Conservation (phyloP, 441 rosid species). For the Populus hybrid region DNA sequence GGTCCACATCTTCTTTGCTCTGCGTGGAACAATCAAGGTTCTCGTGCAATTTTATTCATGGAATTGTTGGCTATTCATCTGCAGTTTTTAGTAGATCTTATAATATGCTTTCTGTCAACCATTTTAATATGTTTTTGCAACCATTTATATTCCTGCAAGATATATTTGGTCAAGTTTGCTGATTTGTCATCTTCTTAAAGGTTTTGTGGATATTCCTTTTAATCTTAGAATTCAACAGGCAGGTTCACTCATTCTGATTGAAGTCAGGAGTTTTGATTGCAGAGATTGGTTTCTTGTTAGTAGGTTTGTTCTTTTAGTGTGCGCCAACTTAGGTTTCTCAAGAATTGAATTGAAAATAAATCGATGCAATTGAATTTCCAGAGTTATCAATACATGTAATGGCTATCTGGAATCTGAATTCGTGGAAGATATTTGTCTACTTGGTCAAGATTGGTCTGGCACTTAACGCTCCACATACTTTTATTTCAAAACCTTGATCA, state of each 20-base stretch:
- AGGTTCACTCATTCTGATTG: not conserved
- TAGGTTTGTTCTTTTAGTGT: not conserved
- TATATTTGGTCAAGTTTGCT: not conserved
- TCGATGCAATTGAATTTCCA: not conserved
- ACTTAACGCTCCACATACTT: not conserved
- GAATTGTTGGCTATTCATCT: constrained; percentile 7
- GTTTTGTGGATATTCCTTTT: not conserved
- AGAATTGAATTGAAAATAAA: not conserved
- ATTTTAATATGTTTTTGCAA: not conserved
- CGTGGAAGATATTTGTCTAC: not conserved
- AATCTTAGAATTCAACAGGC: not conserved
- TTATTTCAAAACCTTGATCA: not conserved
- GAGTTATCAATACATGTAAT: not conserved
- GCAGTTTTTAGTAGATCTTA: not conserved
- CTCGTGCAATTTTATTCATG: constrained; percentile 10
- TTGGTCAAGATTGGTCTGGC: not conserved
- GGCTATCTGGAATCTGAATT: not conserved
- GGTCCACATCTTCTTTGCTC: constrained; percentile 88
- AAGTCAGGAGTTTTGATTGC: not conserved
- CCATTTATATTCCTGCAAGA: not conserved
- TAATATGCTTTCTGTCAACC: not conserved
- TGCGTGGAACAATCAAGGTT: constrained; percentile 89
- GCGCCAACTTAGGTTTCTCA: not conserved
- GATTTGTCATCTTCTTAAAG: not conserved
- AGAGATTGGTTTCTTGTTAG: not conserved